Evolutionary conservation across 768 basidiomycete species (phyloP).

Genomic region (Leucogyrophana mollusca): DNA sequence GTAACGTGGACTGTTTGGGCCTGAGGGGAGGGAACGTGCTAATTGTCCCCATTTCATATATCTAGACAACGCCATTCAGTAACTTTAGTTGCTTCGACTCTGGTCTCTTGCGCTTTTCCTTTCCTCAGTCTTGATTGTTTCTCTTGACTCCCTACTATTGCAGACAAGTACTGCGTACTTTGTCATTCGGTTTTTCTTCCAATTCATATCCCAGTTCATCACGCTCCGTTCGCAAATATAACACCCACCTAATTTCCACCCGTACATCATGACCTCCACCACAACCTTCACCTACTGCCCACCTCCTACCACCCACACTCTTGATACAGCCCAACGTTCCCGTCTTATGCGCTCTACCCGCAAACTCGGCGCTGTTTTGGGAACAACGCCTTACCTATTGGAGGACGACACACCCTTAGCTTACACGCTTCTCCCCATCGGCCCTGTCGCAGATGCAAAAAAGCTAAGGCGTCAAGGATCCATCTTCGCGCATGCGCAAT

Average conservation of each 20-base stretch:
- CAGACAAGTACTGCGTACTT: conserved; percentile 14
- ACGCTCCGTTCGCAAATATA: not conserved
- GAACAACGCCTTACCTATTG: conserved; percentile 34
- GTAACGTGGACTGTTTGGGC: no score
- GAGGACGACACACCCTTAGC: conserved; percentile 21
- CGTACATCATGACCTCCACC: conserved; percentile 19
- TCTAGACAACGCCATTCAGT: conserved; percentile 1
- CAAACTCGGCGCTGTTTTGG: conserved; percentile 34
- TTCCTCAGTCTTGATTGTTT: not conserved
- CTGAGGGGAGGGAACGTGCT: conserved; percentile 5
- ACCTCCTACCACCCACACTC: conserved; percentile 34
- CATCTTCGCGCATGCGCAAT: conserved; percentile 22
- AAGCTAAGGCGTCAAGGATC: conserved; percentile 31
- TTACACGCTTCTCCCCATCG: conserved; percentile 18
- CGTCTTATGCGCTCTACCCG: conserved; percentile 37
- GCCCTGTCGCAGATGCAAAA: conserved; percentile 12
- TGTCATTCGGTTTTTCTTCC: conserved; percentile 3
- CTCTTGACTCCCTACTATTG: not conserved
- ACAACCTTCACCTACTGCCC: conserved; percentile 15
- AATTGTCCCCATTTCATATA: conserved; percentile 12
- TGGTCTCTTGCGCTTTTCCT: not conserved
- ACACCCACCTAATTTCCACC: not conserved
- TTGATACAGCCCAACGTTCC: conserved; percentile 28
- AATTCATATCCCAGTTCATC: not conserved
- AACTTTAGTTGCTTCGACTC: conserved; percentile 6